Conservation (phyloP, 352 stramenopile species). For the Phytophthora fragariae region DNA sequence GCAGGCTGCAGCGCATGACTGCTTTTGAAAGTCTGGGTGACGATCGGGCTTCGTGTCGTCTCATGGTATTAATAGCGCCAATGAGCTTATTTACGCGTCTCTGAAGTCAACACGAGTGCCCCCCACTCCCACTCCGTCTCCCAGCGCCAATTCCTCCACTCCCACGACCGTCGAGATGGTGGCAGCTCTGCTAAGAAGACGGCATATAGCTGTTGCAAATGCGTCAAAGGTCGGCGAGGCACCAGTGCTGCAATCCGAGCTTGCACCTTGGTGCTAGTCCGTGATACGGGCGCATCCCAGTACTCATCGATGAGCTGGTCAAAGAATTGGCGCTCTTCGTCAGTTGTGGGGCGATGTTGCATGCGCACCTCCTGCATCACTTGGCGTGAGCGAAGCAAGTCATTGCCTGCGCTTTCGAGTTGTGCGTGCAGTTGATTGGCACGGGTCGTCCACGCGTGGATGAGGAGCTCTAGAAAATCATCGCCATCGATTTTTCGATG, state of each 20-base stretch:
- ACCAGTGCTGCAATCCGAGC: conserved; percentile 31
- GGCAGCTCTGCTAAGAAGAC: conserved; percentile 37
- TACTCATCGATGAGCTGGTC: conserved; percentile 67
- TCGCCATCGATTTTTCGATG: conserved; percentile 82
- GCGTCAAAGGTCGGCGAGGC: conserved; percentile 36
- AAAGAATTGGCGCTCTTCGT: conserved; percentile 55
- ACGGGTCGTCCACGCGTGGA: conserved; percentile 71
- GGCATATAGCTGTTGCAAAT: conserved; percentile 58
- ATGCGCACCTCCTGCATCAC: conserved; percentile 49
- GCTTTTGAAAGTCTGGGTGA: no score
- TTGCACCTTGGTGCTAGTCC: conserved; percentile 54
- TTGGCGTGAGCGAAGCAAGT: conserved; percentile 44
- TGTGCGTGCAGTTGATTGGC: conserved; percentile 52
- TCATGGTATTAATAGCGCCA: no score
- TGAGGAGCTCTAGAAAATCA: conserved; percentile 69
- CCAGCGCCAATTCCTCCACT: conserved; percentile 56
- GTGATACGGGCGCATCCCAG: conserved; percentile 73
- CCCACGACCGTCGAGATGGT: conserved; percentile 42
- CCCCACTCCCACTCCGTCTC: conserved; percentile 61
- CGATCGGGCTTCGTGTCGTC: no score
- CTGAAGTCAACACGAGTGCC: conserved; percentile 29
- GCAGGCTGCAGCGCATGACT: no score
- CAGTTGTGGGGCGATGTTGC: conserved; percentile 46
- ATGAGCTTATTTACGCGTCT: background rate
- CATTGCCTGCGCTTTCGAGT: conserved; percentile 47